These are phyloP conservation scores for Fusarium chuoi DNA, from an alignment of 2,329 filamentous ascomycete genomes.

Conservation along the genomic window DNA sequence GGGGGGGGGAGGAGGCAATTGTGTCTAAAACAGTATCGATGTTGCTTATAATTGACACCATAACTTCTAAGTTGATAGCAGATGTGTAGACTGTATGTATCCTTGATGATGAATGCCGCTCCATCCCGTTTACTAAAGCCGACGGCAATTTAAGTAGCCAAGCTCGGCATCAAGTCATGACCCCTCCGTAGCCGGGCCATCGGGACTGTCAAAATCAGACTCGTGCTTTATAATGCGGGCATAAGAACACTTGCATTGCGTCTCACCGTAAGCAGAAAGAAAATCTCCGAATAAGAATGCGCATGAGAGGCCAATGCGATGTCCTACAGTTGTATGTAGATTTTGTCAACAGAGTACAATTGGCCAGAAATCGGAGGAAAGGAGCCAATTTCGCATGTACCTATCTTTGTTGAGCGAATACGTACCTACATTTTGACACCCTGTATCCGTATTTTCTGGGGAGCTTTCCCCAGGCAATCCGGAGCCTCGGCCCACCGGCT, in stretches of 20 bases:
- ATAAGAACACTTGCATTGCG: neutral
- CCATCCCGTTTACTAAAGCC: constrained; percentile 22
- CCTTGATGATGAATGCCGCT: neutral
- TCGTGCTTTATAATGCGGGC: neutral
- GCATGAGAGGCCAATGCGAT: neutral
- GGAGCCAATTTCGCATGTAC: constrained; percentile 13
- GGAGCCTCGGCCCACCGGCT: constrained; percentile 45
- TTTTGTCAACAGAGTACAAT: constrained; percentile 16
- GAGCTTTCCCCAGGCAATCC: constrained; percentile 15
- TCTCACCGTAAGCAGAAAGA: neutral
- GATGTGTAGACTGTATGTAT: neutral
- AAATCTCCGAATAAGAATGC: neutral
- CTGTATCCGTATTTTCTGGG: neutral
- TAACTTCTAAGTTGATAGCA: neutral
- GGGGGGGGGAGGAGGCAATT: neutral
- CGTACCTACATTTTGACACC: constrained; percentile 21
- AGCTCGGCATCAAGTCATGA: constrained; percentile 32
- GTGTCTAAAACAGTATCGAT: neutral
- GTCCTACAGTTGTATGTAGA: neutral
- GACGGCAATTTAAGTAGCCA: constrained; percentile 24
- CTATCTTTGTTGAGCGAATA: constrained; percentile 33
- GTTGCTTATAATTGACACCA: neutral
- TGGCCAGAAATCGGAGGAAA: constrained; percentile 14
- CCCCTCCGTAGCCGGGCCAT: constrained; percentile 31
- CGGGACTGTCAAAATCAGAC: constrained; percentile 12